Evolutionary conservation across 2,329 filamentous ascomycete species (phyloP).

Genomic region (Aspergillus sp.): DNA sequence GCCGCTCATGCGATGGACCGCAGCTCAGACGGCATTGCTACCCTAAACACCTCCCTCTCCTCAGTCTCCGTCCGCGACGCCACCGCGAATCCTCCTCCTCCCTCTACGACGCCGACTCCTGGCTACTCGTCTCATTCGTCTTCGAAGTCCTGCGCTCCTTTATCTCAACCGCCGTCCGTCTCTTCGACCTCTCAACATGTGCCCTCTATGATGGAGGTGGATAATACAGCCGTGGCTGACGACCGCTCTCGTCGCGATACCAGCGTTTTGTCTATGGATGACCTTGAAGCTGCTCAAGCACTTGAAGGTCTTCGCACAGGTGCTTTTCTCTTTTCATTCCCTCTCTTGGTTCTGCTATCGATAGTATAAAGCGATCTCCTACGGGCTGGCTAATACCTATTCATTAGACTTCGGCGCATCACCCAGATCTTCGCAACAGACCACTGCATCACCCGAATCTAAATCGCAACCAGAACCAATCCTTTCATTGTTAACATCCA

Average conservation of each 20-base stretch:
- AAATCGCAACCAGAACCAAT: slow-evolving; percentile 70
- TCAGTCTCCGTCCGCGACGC: slow-evolving; percentile 18
- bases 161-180: slow-evolving; percentile 12
- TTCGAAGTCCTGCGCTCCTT: slow-evolving; percentile 15
- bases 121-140: slow-evolving; percentile 14
- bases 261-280: slow-evolving; percentile 50
- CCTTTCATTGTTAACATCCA: slow-evolving; percentile 80
- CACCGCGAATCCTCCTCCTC: slow-evolving; percentile 12
- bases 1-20: slow-evolving; percentile 20
- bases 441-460: slow-evolving; percentile 39
- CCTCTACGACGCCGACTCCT: slow-evolving; percentile 2
- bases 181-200: slow-evolving; percentile 26
- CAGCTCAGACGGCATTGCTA: slow-evolving; percentile 18
- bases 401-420: slow-evolving; percentile 65
- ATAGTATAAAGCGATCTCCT: background rate
- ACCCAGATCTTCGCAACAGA: slow-evolving; percentile 48
- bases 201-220: slow-evolving; percentile 40
- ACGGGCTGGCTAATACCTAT: background rate
- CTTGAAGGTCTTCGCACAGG: slow-evolving; percentile 72
- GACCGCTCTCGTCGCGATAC: slow-evolving; percentile 45
- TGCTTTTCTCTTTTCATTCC: slow-evolving; percentile 34
- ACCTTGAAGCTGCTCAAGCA: slow-evolving; percentile 67
- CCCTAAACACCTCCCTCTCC: slow-evolving; percentile 17
- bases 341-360: background rate
- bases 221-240: slow-evolving; percentile 33